Conservation (phyloP, 169 alveolate genomes). For the Plasmodium berghei region DNA sequence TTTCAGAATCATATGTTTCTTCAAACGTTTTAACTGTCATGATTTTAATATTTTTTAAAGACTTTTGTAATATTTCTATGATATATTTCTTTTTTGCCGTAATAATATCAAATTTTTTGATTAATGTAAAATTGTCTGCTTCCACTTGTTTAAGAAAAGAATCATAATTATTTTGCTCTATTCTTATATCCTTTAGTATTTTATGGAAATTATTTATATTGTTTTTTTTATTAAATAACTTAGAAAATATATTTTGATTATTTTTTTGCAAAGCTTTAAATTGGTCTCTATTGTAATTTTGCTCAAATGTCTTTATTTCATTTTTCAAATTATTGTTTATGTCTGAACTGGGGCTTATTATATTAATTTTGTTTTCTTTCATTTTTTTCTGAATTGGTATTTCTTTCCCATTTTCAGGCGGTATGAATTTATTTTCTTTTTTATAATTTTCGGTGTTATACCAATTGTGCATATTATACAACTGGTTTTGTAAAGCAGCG, state of each 20-base stretch:
- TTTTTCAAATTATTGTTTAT: neutral
- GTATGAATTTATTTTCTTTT: neutral
- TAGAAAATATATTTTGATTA: constrained; percentile 35
- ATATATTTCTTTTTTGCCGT: constrained; percentile 30
- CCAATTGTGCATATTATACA: constrained; percentile 36
- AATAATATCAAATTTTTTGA: constrained; percentile 56
- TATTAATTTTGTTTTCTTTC: neutral
- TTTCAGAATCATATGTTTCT: constrained; percentile 46
- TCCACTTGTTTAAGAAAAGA: constrained; percentile 11
- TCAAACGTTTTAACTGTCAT: constrained; percentile 37
- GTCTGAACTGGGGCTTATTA: neutral
- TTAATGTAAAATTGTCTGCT: constrained; percentile 15
- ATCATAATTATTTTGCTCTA: constrained; percentile 13
- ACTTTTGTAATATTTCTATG: constrained; percentile 48
- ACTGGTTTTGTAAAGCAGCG: constrained; percentile 51
- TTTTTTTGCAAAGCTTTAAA: constrained; percentile 27
- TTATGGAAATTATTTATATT: constrained; percentile 16
- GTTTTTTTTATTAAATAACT: constrained; percentile 26
- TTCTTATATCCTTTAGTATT: constrained; percentile 21
- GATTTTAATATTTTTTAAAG: constrained; percentile 29
- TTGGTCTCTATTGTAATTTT: constrained; percentile 25
- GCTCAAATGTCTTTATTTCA: constrained; percentile 30
- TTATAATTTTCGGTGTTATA: constrained; percentile 47
- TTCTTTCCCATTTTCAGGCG: neutral
- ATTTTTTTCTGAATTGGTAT: neutral